Conservation (phyloP, 805 yeast species). For the Kregervanrija fluxuum region DNA sequence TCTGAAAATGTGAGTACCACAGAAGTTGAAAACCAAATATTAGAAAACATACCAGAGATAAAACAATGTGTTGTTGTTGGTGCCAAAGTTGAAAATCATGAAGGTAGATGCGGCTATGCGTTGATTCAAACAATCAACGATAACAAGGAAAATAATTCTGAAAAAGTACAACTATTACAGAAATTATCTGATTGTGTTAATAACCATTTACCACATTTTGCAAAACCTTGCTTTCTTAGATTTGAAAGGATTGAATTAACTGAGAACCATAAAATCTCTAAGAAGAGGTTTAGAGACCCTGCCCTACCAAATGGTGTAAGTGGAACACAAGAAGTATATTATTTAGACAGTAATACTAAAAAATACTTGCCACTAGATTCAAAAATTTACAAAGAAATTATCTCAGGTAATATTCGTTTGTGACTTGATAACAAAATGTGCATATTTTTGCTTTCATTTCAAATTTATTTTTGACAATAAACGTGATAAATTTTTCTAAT, state of each 20-base stretch:
- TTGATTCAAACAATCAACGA: constrained; percentile 44
- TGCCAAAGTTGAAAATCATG: constrained; percentile 74
- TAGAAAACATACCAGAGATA: constrained; percentile 32
- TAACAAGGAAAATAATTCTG: constrained; percentile 20
- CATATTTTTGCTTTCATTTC: too few species aligned
- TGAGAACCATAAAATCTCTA: constrained; percentile 78
- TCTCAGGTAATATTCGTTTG: constrained; percentile 15
- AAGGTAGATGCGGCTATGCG: constrained; percentile 93
- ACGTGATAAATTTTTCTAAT: too few species aligned
- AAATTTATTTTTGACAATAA: too few species aligned
- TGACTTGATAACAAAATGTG: neutral
- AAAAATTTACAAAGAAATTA: constrained; percentile 42
- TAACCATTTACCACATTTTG: constrained; percentile 66
- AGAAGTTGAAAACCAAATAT: constrained; percentile 79
- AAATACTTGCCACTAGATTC: constrained; percentile 52
- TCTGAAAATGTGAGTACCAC: constrained; percentile 91
- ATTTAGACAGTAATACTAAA: constrained; percentile 44
- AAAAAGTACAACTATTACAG: constrained; percentile 28
- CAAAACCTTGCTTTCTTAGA: constrained; percentile 77
- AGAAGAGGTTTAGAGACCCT: constrained; percentile 61
- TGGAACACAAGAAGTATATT: constrained; percentile 58
- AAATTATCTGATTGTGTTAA: constrained; percentile 30
- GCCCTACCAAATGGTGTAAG: constrained; percentile 58
- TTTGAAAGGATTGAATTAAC: constrained; percentile 59
- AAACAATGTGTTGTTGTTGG: constrained; percentile 84